Conservation (phyloP, 257 asterid genomes). For the Lithospermum erythrorhizon region DNA sequence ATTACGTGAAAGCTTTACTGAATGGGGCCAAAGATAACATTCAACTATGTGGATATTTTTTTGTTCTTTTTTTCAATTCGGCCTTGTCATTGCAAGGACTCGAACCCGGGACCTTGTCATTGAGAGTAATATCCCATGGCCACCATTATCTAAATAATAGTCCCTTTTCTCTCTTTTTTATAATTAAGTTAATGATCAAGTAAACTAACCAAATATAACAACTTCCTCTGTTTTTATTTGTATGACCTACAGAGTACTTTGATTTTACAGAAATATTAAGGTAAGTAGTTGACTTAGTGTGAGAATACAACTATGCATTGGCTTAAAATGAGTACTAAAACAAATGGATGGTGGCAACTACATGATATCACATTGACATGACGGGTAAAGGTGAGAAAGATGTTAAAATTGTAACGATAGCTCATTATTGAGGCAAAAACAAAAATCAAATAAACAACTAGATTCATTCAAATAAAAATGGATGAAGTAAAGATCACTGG, state of each 20-base stretch:
- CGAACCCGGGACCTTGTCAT: too few species aligned
- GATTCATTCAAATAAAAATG: neutral
- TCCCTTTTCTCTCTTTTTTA: too few species aligned
- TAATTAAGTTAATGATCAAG: neutral
- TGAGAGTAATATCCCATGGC: too few species aligned
- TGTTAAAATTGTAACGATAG: neutral
- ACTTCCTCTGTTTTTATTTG: neutral
- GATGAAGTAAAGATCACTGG: neutral
- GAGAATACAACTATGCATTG: too few species aligned
- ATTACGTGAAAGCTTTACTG: too few species aligned
- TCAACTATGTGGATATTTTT: too few species aligned
- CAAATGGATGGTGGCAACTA: neutral
- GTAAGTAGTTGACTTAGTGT: neutral
- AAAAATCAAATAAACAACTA: too few species aligned
- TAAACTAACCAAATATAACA: neutral
- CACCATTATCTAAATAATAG: neutral
- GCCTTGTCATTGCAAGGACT: too few species aligned
- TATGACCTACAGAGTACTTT: neutral
- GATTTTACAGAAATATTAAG: neutral
- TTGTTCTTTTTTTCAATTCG: too few species aligned
- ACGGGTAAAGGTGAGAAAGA: neutral
- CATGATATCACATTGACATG: neutral
- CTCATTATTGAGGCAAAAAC: too few species aligned
- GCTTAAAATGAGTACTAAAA: neutral
- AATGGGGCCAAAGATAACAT: too few species aligned